Conservation (phyloP, 768 basidiomycete genomes). For the Daedaleopsis nitida region DNA sequence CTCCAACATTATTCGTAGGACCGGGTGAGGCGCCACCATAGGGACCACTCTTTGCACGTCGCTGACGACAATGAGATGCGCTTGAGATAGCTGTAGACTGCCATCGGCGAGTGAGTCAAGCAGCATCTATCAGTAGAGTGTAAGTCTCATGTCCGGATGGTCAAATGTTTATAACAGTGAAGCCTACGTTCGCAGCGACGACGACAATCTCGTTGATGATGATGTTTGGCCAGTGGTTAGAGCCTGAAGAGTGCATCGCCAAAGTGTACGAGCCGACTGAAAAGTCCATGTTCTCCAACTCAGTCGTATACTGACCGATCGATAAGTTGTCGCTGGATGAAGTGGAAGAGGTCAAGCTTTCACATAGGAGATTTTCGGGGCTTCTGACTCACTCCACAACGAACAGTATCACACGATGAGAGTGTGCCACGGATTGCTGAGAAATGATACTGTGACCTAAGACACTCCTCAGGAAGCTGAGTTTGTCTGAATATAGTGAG, state of each 20-base stretch:
- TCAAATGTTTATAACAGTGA: not conserved
- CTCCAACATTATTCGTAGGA: slow-evolving; percentile 47
- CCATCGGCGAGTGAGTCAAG: slow-evolving; percentile 41
- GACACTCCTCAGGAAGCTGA: slow-evolving; percentile 5
- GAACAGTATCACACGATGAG: slow-evolving; percentile 8
- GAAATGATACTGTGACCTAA: slow-evolving; percentile 4
- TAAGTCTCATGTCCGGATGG: not conserved
- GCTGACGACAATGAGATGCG: slow-evolving; percentile 46
- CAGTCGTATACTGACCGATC: slow-evolving; percentile 19
- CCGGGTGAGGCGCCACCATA: slow-evolving; percentile 34
- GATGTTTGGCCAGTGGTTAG: slow-evolving; percentile 30
- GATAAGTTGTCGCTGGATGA: slow-evolving; percentile 15
- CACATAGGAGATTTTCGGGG: not conserved
- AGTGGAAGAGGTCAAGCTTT: not conserved
- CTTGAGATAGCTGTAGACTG: slow-evolving; percentile 43
- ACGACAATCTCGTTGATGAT: slow-evolving; percentile 41
- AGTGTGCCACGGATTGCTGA: slow-evolving; percentile 6
- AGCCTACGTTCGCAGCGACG: slow-evolving; percentile 41
- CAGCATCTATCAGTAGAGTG: slow-evolving; percentile 36
- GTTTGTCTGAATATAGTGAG: slow-evolving; percentile 7
- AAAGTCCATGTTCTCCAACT: slow-evolving; percentile 34
- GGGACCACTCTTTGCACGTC: slow-evolving; percentile 43
- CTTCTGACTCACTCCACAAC: slow-evolving; percentile 16
- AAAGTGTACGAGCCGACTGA: slow-evolving; percentile 24
- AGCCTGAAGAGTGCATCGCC: slow-evolving; percentile 19